Base-by-base conservation (phyloP, 768 basidiomycete species). In the Suillus discolor region DNA sequence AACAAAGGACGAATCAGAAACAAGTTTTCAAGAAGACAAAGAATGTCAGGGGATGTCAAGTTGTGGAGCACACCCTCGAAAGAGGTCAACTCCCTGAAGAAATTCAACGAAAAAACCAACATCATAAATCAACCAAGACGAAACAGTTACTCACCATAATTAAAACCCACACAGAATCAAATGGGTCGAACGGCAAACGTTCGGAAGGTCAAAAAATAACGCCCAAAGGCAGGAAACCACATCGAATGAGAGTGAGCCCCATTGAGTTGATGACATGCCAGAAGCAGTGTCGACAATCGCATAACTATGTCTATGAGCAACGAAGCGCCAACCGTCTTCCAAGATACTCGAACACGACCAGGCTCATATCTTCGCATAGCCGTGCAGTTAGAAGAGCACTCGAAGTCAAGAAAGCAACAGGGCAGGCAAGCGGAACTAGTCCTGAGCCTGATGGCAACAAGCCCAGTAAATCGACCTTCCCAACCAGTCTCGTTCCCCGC, bases 221-320 rank as follows among this genome's bases (percentile, higher is more conserved):
- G 54, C 54, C 31, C 6, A 6, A n/a, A 36, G 31, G 54, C 34
- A 1, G 39, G 70, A 23, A 57, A 69, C 72, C 75, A 80, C 82
- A 87, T 84, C 87, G 86, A 81, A 80, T 76, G 84, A 91, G 89
- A 92, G 90, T 92, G 89, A 93, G 91, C 91, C 91, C 91, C 91
- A 92, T 93, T 93, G 87, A 84, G 91, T 91, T 91, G 83, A 87
- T 78, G 83, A 83, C 80, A 42, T 38, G 39, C 68, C 61, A 71
- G 66, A 65, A 65, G 68, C 71, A 74, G 72, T 65, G 76, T 80
- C 83, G 68, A 84, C 88, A 87, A 92, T 88, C 91, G 91, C 86
- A 93, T 93, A 85, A 91, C 91, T 93, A 75, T 92, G 79, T 83
- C 88, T 89, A 93, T 90, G 91, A 93, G 91, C 84, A 93, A 91